Conservation (phyloP, 768 basidiomycete genomes). For the Mycena albidolilacea region DNA sequence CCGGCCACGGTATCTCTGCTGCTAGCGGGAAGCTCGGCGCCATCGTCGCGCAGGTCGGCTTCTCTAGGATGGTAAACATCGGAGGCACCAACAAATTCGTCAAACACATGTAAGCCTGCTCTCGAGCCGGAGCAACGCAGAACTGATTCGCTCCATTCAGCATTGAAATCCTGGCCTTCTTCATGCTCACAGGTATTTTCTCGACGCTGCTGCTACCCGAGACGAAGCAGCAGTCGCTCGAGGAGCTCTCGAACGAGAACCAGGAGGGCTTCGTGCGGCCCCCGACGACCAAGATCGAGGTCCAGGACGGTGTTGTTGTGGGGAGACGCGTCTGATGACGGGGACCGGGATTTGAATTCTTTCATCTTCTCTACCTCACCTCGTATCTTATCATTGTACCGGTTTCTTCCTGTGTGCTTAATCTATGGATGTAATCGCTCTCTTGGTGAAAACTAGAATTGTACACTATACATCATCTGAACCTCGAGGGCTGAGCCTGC, state of each 20-base stretch:
- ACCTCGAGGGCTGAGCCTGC: too few species aligned
- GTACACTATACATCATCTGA: too few species aligned
- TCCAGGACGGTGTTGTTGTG: constrained; percentile 32
- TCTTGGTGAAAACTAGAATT: background rate
- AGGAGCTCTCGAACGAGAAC: constrained; percentile 81
- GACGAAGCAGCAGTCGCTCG: constrained; percentile 76
- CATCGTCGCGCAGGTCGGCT: constrained; percentile 85
- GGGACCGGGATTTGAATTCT: background rate
- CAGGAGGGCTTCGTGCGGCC: constrained; percentile 72
- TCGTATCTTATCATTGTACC: background rate
- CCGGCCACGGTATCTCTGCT: constrained; percentile 88
- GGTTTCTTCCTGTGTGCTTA: background rate
- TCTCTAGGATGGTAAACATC: constrained; percentile 77
- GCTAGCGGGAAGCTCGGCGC: constrained; percentile 89
- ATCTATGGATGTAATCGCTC: background rate
- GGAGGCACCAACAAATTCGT: constrained; percentile 75
- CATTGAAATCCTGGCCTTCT: constrained; percentile 86
- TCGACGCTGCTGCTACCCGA: constrained; percentile 87
- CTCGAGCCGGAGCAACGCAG: background rate
- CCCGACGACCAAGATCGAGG: constrained; percentile 23
- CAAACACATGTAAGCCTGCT: constrained; percentile 73
- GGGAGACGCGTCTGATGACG: constrained; percentile 8
- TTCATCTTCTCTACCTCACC: background rate
- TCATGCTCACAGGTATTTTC: constrained; percentile 89
- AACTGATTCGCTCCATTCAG: constrained; percentile 47